phyloP scores from a whole-genome alignment of 2,329 filamentous ascomycete genomes.

The Cercospora zeae-maydis region DNA sequence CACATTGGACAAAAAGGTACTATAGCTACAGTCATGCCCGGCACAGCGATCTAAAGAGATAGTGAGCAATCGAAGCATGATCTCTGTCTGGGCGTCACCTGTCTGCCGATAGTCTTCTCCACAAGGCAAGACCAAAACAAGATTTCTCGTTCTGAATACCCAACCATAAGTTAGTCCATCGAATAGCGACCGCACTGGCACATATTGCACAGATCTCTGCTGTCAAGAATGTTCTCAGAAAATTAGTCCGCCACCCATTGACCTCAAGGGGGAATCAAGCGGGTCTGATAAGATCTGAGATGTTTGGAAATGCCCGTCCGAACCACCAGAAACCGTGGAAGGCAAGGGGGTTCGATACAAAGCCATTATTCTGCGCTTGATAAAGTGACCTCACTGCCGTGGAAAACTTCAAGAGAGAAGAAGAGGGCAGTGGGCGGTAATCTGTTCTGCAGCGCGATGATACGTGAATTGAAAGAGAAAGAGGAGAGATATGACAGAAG shows the following conservation, averaged over 20 bases:
- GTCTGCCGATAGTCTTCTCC: no score
- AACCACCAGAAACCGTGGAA: slow-evolving; percentile 6
- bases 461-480: slow-evolving; percentile 9
- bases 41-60: background rate
- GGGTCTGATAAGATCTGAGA: slow-evolving; percentile 34
- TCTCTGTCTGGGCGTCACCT: no score
- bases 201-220: no score
- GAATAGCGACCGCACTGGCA: no score
- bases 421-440: slow-evolving; percentile 29
- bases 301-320: background rate
- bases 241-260: slow-evolving; percentile 35
- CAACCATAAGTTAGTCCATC: no score
- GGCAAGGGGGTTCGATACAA: background rate
- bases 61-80: no score
- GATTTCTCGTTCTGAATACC: no score
- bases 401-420: slow-evolving; percentile 2
- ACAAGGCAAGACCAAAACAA: no score
- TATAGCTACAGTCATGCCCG: slow-evolving; percentile 1
- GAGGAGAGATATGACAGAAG: background rate
- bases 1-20: slow-evolving; percentile 2
- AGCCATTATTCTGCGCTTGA: slow-evolving; percentile 15
- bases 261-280: slow-evolving; percentile 27
- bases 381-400: slow-evolving; percentile 34
- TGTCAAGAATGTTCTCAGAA: slow-evolving; percentile 28
- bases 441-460: slow-evolving; percentile 34